Evolutionary conservation across 306 rosid species (phyloP).

Genomic region (Cucurbita maxima): DNA sequence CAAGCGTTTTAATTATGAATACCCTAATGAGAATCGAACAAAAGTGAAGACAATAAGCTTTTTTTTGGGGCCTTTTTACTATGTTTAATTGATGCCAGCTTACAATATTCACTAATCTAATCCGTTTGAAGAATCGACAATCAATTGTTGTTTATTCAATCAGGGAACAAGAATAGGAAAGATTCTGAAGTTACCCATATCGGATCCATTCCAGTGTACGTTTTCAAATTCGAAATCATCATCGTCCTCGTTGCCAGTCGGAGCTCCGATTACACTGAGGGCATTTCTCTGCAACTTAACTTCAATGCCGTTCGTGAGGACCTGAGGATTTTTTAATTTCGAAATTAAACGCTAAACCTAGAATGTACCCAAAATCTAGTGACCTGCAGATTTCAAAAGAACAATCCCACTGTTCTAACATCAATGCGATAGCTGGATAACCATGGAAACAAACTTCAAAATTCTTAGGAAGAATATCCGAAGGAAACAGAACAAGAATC

Average conservation of each 20-base stretch:
- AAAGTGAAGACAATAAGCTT: neutral
- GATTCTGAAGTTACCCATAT: conserved; percentile 63
- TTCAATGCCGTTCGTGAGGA: conserved; percentile 95
- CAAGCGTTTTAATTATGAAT: conserved; percentile 1
- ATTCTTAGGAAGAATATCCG: neutral
- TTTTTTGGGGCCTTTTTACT: neutral
- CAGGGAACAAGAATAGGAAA: neutral
- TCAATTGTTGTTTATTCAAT: neutral
- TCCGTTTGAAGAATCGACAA: neutral
- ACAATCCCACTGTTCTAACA: neutral
- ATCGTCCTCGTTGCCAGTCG: conserved; percentile 90
- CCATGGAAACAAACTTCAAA: neutral
- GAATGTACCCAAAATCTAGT: neutral
- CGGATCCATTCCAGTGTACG: conserved; percentile 80
- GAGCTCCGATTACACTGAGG: conserved; percentile 93
- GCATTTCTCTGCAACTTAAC: conserved; percentile 98
- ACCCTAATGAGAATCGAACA: neutral
- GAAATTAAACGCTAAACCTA: neutral
- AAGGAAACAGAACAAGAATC: neutral
- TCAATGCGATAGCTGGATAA: neutral
- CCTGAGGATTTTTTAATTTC: conserved; percentile 24
- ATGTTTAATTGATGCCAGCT: neutral
- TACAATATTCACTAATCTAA: neutral
- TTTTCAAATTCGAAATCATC: conserved; percentile 80
- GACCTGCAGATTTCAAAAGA: neutral